Conservation (phyloP, 164 flowering plant genomes). For the Cinnamomum chago region DNA sequence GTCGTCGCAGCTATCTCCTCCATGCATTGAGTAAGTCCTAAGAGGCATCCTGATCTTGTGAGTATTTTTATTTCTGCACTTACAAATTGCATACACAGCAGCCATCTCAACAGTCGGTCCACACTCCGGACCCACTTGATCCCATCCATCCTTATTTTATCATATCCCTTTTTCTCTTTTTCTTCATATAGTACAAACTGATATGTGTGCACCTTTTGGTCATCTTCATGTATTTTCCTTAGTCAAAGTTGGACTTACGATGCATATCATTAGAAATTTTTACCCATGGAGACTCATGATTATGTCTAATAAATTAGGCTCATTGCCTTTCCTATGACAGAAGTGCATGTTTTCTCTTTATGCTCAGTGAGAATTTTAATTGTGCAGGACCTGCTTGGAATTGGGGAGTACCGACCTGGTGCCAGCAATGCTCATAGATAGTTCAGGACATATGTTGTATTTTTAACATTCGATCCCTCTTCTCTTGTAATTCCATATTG, state of each 20-base stretch:
- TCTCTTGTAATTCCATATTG: not conserved
- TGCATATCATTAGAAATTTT: not conserved
- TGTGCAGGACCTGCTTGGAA: slow-evolving; percentile 18
- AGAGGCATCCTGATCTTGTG: no score
- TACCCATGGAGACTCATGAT: not conserved
- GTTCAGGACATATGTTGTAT: not conserved
- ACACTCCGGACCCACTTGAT: no score
- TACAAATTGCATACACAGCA: no score
- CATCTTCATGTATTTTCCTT: not conserved
- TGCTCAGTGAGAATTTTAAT: not conserved
- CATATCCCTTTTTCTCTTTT: no score
- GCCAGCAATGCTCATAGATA: slow-evolving; percentile 1
- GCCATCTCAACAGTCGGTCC: no score
- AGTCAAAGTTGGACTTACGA: not conserved
- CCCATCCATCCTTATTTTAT: no score
- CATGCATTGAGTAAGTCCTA: no score
- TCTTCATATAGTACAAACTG: no score
- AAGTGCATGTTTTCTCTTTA: not conserved
- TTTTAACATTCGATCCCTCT: not conserved
- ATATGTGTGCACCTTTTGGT: not conserved
- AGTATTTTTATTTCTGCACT: no score
- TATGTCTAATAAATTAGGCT: not conserved
- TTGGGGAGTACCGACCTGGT: slow-evolving; percentile 16
- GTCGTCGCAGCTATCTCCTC: no score
- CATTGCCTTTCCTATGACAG: not conserved